A percentile compares a stretch with the other conserved stretches of the same genome.
Evolutionary conservation across 73 alveolate species (phyloP).

Genomic region (Symbiodinium natans): DNA sequence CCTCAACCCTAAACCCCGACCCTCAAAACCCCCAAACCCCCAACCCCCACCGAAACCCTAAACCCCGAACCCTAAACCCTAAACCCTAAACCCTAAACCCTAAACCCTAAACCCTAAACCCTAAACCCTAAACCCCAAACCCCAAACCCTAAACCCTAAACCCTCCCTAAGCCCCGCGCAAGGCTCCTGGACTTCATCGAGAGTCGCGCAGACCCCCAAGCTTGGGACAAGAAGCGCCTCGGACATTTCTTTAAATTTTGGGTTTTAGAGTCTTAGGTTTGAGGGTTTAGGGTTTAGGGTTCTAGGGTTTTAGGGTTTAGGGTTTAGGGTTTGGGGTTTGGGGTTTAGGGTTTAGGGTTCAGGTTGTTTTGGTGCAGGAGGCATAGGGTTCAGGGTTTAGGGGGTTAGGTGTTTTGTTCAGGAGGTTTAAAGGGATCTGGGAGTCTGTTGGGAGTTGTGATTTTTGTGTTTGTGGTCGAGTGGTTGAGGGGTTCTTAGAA

Average conservation of each 20-base stretch:
- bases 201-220: slow-evolving; percentile 90
- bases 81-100: not conserved
- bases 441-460: no score
- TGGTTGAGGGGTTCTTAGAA: no score
- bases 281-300: not conserved
- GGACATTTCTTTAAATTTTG: not conserved
- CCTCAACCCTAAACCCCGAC: not conserved
- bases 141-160: not conserved
- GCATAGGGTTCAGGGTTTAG: no score
- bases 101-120: not conserved
- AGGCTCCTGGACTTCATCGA: slow-evolving; percentile 65
- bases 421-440: no score
- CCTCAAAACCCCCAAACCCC: not conserved
- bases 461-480: no score
- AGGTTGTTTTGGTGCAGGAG: not conserved
- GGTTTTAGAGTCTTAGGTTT: not conserved
- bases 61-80: not conserved
- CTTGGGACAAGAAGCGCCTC: slow-evolving; percentile 68
- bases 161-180: not conserved
- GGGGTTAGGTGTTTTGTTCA: no score
- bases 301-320: not conserved
- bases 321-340: not conserved
- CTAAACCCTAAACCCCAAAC: not conserved
- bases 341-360: not conserved
- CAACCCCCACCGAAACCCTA: not conserved